phyloP scores from a whole-genome alignment of 768 basidiomycete species.

The Kockovaella imperatae region DNA sequence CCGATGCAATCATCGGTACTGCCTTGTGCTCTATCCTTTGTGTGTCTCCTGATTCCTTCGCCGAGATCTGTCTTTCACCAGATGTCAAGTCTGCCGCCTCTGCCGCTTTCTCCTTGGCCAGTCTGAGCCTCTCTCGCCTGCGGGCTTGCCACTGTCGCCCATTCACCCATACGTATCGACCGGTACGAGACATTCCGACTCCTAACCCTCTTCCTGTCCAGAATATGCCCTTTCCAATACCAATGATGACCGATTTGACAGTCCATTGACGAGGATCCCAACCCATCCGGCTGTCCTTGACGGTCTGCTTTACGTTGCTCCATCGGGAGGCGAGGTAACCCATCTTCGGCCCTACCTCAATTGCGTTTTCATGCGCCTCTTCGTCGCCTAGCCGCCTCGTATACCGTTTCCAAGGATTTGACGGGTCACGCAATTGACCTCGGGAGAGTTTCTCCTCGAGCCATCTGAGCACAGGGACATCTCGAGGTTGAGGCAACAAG shows the following conservation, averaged over 20 bases:
- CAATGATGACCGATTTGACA: not conserved
- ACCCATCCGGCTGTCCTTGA: not conserved
- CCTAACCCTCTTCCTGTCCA: not conserved
- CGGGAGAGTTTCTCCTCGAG: constrained; percentile 31
- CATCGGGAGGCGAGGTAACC: too few relatives aligned
- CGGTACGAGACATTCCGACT: not conserved
- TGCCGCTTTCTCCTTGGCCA: too few relatives aligned
- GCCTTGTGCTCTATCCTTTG: too few relatives aligned
- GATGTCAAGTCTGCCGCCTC: too few relatives aligned
- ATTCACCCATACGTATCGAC: not conserved
- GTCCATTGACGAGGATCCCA: constrained; percentile 1
- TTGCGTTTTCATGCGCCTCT: not conserved
- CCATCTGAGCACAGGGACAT: constrained; percentile 38
- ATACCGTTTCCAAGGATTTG: constrained; percentile 12
- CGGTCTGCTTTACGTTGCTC: not conserved
- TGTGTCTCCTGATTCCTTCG: too few relatives aligned
- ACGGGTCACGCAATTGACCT: constrained; percentile 1
- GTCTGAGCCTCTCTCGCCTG: too few relatives aligned
- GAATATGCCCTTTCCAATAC: not conserved
- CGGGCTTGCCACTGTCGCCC: not conserved
- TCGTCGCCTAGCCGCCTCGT: too few relatives aligned
- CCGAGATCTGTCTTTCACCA: too few relatives aligned
- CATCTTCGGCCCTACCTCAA: not conserved
- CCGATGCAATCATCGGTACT: too few relatives aligned
- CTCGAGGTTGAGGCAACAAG: constrained; percentile 28